Evolutionary conservation across 306 rosid species (phyloP).

Genomic region (Quercus suber): DNA sequence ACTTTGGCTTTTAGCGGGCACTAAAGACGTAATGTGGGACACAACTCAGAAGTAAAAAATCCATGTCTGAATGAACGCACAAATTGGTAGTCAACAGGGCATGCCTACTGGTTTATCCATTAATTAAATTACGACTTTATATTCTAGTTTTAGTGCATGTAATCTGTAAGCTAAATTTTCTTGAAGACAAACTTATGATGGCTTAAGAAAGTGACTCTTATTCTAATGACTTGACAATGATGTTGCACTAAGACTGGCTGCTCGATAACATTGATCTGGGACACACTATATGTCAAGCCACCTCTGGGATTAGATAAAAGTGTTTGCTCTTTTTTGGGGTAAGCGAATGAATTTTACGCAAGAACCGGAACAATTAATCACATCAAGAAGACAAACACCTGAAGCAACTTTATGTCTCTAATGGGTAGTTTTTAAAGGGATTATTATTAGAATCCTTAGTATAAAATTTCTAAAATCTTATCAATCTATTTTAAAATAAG

Average conservation of each 20-base stretch:
- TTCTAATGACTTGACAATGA: background rate
- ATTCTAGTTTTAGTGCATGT: constrained; percentile 4
- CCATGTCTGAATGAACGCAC: background rate
- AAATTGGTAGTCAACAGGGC: constrained; percentile 9
- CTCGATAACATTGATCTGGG: too few species aligned
- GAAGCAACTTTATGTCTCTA: too few species aligned
- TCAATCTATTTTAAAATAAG: too few species aligned
- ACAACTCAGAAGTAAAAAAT: background rate
- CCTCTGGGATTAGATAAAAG: background rate
- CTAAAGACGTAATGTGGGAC: constrained; percentile 5
- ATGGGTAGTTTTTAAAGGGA: too few species aligned
- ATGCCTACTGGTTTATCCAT: background rate
- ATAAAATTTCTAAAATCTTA: too few species aligned
- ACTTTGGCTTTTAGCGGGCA: background rate
- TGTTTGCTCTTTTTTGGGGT: background rate
- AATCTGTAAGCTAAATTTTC: background rate
- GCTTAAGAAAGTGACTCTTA: too few species aligned
- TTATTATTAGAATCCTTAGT: too few species aligned
- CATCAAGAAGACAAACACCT: too few species aligned
- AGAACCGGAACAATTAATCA: too few species aligned
- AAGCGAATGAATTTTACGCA: background rate
- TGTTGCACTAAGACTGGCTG: background rate
- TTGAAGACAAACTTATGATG: background rate
- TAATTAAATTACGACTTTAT: background rate
- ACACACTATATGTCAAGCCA: too few species aligned